Conservation (phyloP, 495 filamentous ascomycete species). For the Hamigera avellanea region DNA sequence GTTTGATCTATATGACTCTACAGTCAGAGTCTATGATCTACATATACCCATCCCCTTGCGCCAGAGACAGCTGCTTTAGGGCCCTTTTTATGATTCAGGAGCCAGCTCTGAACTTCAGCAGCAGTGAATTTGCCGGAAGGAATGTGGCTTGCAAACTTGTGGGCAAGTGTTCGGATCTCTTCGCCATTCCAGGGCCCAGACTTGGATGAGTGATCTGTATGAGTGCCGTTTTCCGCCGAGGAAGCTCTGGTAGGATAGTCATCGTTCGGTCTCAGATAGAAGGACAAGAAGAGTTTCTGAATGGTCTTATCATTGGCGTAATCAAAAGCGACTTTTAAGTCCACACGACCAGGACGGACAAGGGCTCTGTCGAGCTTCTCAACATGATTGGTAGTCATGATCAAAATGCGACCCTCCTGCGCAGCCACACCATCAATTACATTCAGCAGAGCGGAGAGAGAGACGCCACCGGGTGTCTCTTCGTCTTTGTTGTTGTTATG, state of each 20-base stretch:
- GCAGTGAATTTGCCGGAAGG: background rate
- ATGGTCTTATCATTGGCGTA: background rate
- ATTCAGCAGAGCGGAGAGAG: conserved; percentile 67
- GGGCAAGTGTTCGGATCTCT: background rate
- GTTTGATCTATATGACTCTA: too few species aligned
- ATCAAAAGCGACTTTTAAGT: conserved; percentile 56
- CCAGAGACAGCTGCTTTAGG: background rate
- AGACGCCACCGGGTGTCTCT: background rate
- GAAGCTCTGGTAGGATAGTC: background rate
- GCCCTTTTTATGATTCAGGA: background rate
- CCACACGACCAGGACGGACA: conserved; percentile 64
- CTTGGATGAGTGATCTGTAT: too few species aligned
- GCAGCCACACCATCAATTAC: conserved; percentile 74
- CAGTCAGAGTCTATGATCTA: too few species aligned
- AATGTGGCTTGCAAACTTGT: background rate
- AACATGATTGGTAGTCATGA: conserved; percentile 75
- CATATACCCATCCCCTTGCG: background rate
- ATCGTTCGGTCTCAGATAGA: background rate
- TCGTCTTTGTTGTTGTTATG: background rate
- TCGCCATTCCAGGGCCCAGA: too few species aligned
- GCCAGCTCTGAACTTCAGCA: background rate
- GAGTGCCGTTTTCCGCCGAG: background rate
- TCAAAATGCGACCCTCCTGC: conserved; percentile 67
- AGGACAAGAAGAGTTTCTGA: conserved; percentile 5
- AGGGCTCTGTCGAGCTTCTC: conserved; percentile 64